phyloP scores from a whole-genome alignment of 2,329 filamentous ascomycete species.

The Hyphodiscus sp. region DNA sequence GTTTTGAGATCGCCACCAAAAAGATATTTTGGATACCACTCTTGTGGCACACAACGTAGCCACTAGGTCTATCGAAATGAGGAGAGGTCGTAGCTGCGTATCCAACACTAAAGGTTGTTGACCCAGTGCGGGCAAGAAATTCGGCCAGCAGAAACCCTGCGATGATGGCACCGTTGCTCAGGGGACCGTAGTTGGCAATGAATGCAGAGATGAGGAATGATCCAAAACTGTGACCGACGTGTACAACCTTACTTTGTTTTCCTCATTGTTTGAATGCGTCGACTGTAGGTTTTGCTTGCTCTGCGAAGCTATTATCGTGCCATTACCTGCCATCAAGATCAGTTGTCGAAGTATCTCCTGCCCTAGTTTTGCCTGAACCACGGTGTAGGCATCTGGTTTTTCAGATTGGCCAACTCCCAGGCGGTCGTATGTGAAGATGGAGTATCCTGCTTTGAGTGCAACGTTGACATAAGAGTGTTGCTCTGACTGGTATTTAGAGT shows the following conservation, averaged over 20 bases:
- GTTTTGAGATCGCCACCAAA: conserved; percentile 22
- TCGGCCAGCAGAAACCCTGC: conserved; percentile 36
- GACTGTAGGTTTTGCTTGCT: conserved; percentile 8
- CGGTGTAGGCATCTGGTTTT: conserved; percentile 40
- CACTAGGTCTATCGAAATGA: conserved; percentile 3
- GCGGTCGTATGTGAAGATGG: conserved; percentile 32
- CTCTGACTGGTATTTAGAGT: conserved; percentile 21
- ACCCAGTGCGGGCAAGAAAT: conserved; percentile 3
- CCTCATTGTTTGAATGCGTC: conserved; percentile 13
- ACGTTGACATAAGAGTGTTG: conserved; percentile 31
- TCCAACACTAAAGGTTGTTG: conserved; percentile 5
- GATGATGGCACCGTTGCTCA: conserved; percentile 51
- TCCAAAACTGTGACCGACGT: conserved; percentile 61
- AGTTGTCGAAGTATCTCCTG: conserved; percentile 5
- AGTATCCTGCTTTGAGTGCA: conserved; percentile 28
- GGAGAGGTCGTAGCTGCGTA: conserved; percentile 5
- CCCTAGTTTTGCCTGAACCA: conserved; percentile 25
- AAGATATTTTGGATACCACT: conserved; percentile 31
- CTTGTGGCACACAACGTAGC: conserved; percentile 10
- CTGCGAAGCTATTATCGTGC: conserved; percentile 24
- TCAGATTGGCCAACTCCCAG: conserved; percentile 33
- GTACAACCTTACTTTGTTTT: conserved; percentile 40
- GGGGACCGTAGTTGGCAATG: conserved; percentile 41
- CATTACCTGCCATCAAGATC: conserved; percentile 13
- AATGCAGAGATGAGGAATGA: conserved; percentile 50